These are phyloP conservation scores for Penicillium angulare DNA, from an alignment of 495 filamentous ascomycete genomes.

Conservation along the genomic window DNA sequence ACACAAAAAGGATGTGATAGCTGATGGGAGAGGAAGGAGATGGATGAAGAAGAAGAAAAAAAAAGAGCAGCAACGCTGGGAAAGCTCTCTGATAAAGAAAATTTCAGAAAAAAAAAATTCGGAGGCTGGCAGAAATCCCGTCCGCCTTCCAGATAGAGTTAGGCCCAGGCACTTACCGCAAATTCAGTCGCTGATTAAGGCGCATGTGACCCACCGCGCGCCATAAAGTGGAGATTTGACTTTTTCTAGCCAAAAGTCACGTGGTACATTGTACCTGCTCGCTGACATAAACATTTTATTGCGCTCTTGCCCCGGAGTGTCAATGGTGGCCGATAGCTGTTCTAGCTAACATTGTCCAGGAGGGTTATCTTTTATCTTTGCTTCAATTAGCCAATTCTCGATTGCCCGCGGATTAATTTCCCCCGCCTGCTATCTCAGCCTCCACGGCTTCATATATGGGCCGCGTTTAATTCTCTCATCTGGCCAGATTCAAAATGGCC, in stretches of 20 bases:
- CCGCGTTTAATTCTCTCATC: slow-evolving; percentile 7
- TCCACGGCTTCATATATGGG: slow-evolving; percentile 25
- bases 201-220: not conserved
- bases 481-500: slow-evolving; percentile 26
- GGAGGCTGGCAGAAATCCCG: slow-evolving; percentile 29
- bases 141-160: slow-evolving; percentile 26
- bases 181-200: not conserved
- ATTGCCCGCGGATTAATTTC: too few relatives aligned
- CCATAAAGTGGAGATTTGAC: not conserved
- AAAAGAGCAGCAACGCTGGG: slow-evolving; percentile 21
- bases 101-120: slow-evolving; percentile 33
- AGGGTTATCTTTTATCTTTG: too few relatives aligned
- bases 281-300: not conserved
- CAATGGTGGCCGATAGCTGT: not conserved
- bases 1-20: slow-evolving; percentile 16
- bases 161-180: not conserved
- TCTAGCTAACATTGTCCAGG: too few relatives aligned
- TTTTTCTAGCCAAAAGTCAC: not conserved
- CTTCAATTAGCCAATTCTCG: too few relatives aligned
- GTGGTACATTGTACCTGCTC: not conserved
- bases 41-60: slow-evolving; percentile 23
- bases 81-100: slow-evolving; percentile 35
- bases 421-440: not conserved
- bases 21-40: slow-evolving; percentile 13
- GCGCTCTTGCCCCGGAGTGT: not conserved